phyloP scores from a whole-genome alignment of 768 basidiomycete species.

The Boletus coccyginus region DNA sequence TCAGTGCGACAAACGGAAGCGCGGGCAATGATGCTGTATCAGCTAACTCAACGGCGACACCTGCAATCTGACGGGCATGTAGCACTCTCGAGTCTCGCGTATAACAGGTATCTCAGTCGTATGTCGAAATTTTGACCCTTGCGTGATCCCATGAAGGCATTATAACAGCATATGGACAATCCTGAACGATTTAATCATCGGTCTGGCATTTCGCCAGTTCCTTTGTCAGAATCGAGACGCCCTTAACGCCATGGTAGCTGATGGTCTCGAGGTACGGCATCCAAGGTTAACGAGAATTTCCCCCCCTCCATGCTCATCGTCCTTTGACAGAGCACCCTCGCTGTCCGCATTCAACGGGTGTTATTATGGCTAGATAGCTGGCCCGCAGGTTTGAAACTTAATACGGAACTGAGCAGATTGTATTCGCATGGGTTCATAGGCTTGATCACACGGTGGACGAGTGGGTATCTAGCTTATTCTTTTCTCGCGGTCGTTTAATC shows the following conservation, averaged over 20 bases:
- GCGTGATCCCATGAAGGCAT: conserved; percentile 49
- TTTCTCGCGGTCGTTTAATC: conserved; percentile 7
- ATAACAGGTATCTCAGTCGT: conserved; percentile 55
- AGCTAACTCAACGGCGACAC: conserved; percentile 38
- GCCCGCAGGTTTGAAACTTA: conserved; percentile 96
- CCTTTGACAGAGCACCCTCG: conserved; percentile 20
- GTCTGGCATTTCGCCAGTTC: conserved; percentile 67
- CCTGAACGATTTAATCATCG: conserved; percentile 87
- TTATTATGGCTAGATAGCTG: conserved; percentile 89
- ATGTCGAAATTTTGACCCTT: neutral
- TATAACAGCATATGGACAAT: conserved; percentile 92
- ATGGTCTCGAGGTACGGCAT: conserved; percentile 40
- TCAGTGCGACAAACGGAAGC: conserved; percentile 62
- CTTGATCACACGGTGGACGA: conserved; percentile 65
- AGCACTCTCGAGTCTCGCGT: conserved; percentile 47
- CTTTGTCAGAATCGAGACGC: conserved; percentile 60
- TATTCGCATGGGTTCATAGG: conserved; percentile 71
- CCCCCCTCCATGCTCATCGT: neutral
- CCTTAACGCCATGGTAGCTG: conserved; percentile 41
- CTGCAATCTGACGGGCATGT: conserved; percentile 35
- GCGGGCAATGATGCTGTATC: conserved; percentile 45
- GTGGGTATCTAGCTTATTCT: conserved; percentile 43
- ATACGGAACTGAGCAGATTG: conserved; percentile 87
- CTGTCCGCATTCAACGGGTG: conserved; percentile 42
- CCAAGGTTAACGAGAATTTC: neutral